These are phyloP conservation scores for Epithele typhae DNA, from an alignment of 768 basidiomycete species.

Conservation along the genomic window DNA sequence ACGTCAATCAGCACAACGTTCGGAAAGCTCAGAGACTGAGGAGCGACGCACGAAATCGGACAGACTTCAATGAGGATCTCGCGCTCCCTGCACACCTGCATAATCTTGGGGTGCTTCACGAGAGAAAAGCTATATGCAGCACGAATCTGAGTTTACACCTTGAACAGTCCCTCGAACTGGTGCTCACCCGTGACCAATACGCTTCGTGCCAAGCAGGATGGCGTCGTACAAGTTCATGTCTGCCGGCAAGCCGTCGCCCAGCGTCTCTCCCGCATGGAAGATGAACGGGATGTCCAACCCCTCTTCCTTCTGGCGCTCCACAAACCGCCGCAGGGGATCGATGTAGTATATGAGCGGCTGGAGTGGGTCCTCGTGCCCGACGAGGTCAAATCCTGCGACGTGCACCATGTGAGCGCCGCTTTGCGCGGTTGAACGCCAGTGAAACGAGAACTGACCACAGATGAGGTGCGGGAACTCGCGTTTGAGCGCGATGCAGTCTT, in stretches of 20 bases:
- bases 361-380: conserved; percentile 65
- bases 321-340: conserved; percentile 56
- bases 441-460: conserved; percentile 37
- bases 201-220: conserved; percentile 69
- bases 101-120: conserved; percentile 71
- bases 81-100: conserved; percentile 59
- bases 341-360: conserved; percentile 63
- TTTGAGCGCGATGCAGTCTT: conserved; percentile 72
- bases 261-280: conserved; percentile 78
- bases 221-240: conserved; percentile 79
- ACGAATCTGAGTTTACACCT: neutral
- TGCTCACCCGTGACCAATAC: conserved; percentile 75
- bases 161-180: too few relatives aligned
- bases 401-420: conserved; percentile 16
- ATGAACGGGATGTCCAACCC: conserved; percentile 70
- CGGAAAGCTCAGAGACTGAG: neutral
- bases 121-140: conserved; percentile 53
- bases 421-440: too few relatives aligned
- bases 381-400: conserved; percentile 75
- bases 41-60: conserved; percentile 60
- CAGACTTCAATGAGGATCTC: conserved; percentile 70
- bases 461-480: conserved; percentile 72
- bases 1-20: neutral
- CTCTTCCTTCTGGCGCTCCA: conserved; percentile 49
- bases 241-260: conserved; percentile 67